phyloP scores from a whole-genome alignment of 1,139 yeast genomes.

The Diutina scorzettiae region DNA sequence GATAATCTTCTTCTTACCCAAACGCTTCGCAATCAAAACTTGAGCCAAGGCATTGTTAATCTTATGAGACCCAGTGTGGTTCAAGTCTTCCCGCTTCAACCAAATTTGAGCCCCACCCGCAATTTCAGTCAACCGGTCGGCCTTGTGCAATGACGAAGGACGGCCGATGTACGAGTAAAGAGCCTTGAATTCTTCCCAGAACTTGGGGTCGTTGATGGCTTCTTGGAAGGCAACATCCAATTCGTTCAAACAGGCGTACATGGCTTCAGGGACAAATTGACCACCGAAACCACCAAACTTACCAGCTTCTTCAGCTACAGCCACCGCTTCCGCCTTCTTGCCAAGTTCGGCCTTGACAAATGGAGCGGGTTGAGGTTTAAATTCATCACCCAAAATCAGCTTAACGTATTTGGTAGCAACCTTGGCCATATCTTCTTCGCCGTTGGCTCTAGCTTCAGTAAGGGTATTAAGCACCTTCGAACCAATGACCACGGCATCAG shows the following conservation, averaged over 20 bases:
- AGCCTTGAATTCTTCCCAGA: constrained; percentile 86
- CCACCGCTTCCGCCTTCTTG: constrained; percentile 18
- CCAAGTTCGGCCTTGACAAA: constrained; percentile 10
- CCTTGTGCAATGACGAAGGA: constrained; percentile 86
- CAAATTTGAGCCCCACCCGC: constrained; percentile 97
- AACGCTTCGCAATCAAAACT: constrained; percentile 78
- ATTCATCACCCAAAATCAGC: constrained; percentile 56
- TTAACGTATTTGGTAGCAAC: constrained; percentile 57
- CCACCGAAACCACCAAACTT: constrained; percentile 93
- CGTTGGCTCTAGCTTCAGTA: constrained; percentile 48
- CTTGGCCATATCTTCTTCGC: constrained; percentile 15
- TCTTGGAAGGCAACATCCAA: constrained; percentile 78
- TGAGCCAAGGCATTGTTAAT: constrained; percentile 95
- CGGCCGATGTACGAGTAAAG: constrained; percentile 87
- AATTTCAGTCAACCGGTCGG: constrained; percentile 77
- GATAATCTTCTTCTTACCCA: constrained; percentile 82
- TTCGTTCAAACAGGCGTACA: constrained; percentile 83
- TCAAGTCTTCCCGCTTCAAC: constrained; percentile 95
- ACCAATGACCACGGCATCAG: constrained; percentile 96
- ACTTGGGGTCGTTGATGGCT: constrained; percentile 77
- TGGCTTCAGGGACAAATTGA: constrained; percentile 94
- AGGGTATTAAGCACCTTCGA: constrained; percentile 66
- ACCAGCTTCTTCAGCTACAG: constrained; percentile 27
- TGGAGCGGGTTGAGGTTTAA: constrained; percentile 13
- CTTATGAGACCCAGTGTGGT: constrained; percentile 97